Conservation (phyloP, 306 rosid species). For the Astragalus glycyphyllos region DNA sequence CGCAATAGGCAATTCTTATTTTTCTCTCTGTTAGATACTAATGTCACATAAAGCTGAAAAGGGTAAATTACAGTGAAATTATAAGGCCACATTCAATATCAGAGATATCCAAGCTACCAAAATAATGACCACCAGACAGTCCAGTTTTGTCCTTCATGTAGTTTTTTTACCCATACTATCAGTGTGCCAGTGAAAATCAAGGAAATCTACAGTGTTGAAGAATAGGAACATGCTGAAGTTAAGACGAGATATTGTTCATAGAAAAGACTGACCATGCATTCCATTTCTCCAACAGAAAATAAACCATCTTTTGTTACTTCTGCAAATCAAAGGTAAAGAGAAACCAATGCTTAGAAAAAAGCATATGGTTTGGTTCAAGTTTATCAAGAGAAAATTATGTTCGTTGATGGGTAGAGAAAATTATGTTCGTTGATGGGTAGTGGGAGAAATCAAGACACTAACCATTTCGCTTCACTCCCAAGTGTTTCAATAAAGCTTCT, state of each 20-base stretch:
- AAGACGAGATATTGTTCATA: slow-evolving; percentile 31
- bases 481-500: slow-evolving; percentile 82
- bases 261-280: slow-evolving; percentile 89
- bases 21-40: slow-evolving; percentile 24
- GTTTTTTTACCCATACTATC: slow-evolving; percentile 12
- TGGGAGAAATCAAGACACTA: slow-evolving; percentile 39
- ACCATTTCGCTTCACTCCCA: slow-evolving; percentile 98
- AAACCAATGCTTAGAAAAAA: slow-evolving; percentile 37
- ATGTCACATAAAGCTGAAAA: slow-evolving; percentile 8
- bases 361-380: neutral
- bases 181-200: slow-evolving; percentile 16
- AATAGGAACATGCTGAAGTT: slow-evolving; percentile 24
- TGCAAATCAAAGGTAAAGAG: slow-evolving; percentile 55
- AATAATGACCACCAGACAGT: neutral
- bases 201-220: slow-evolving; percentile 27
- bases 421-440: slow-evolving; percentile 2
- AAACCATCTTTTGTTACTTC: slow-evolving; percentile 98
- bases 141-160: slow-evolving; percentile 13
- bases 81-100: slow-evolving; percentile 5
- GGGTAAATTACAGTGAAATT: slow-evolving; percentile 11
- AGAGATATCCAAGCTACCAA: slow-evolving; percentile 17
- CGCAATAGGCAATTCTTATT: slow-evolving; percentile 3
- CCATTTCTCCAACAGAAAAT: slow-evolving; percentile 99
- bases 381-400: slow-evolving; percentile 31
- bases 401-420: slow-evolving; percentile 17